A percentile compares a stretch with the other conserved stretches of the same genome.
Evolutionary conservation across 2,329 filamentous ascomycete genomes (phyloP).

Genomic region (Parastagonospora nodorum): DNA sequence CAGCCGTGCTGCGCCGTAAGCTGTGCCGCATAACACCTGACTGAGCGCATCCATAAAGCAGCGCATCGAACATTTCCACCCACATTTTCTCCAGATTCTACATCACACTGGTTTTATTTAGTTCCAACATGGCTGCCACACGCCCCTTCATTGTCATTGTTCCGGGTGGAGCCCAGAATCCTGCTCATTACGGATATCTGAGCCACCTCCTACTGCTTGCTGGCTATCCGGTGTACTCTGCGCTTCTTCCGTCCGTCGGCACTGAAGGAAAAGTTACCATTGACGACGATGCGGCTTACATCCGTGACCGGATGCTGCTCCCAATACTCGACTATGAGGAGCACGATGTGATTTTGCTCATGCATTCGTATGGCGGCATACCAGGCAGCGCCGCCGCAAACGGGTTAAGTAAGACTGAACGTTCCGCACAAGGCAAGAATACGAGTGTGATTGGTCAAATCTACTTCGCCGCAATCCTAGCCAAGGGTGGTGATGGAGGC

Average conservation of each 20-base stretch:
- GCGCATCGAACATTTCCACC: background rate
- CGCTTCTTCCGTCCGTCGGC: slow-evolving; percentile 27
- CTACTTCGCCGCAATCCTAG: slow-evolving; percentile 11
- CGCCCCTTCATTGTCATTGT: slow-evolving; percentile 39
- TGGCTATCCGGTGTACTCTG: slow-evolving; percentile 29
- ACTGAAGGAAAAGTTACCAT: slow-evolving; percentile 10
- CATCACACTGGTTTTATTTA: background rate
- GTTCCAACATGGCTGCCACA: background rate
- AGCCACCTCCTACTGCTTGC: slow-evolving; percentile 25
- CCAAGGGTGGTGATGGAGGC: slow-evolving; percentile 18
- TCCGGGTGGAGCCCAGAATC: slow-evolving; percentile 39
- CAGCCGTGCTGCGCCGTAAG: no score
- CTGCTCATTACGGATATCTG: slow-evolving; percentile 32
- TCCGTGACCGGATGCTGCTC: slow-evolving; percentile 16
- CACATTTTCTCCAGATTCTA: background rate
- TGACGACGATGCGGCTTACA: slow-evolving; percentile 13
- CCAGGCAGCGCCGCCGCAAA: slow-evolving; percentile 15
- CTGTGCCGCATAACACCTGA: no score
- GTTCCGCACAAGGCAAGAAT: slow-evolving; percentile 15
- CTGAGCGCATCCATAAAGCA: no score
- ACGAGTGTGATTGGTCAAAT: slow-evolving; percentile 25
- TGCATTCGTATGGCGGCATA: slow-evolving; percentile 21
- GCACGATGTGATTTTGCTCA: slow-evolving; percentile 20
- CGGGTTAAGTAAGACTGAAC: slow-evolving; percentile 13
- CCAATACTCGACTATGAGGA: slow-evolving; percentile 21